phyloP scores from a whole-genome alignment of 176 grass and related monocot genomes.

The Ensete ventricosum region DNA sequence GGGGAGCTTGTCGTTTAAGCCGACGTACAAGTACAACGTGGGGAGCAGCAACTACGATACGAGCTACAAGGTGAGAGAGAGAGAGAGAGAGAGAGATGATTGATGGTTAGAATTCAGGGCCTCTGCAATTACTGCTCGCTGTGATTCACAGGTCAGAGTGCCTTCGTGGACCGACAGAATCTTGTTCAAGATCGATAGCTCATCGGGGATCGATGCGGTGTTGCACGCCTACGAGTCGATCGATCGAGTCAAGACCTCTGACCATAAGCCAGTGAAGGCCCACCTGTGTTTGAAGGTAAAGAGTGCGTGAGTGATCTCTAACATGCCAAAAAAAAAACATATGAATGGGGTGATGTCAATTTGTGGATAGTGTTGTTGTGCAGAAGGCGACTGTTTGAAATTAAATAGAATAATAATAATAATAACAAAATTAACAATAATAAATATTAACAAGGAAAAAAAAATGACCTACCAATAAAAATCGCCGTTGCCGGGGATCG shows the following conservation, averaged over 20 bases:
- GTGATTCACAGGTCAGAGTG: conserved; percentile 39
- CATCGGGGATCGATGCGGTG: conserved; percentile 42
- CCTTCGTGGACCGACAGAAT: conserved; percentile 77
- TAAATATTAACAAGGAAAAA: no score
- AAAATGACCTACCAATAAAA: no score
- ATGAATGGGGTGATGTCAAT: no score
- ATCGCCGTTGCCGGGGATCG: conserved; percentile 61
- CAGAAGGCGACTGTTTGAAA: no score
- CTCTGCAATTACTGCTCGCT: neutral
- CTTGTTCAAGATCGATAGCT: conserved; percentile 50
- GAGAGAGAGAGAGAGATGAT: no score
- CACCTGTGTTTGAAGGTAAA: conserved; percentile 45
- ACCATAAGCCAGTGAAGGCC: conserved; percentile 58
- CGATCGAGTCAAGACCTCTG: conserved; percentile 41
- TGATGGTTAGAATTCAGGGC: neutral
- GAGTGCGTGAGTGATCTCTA: neutral
- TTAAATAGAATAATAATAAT: no score
- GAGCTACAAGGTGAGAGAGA: conserved; percentile 40
- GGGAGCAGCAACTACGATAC: conserved; percentile 53
- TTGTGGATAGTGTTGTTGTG: no score
- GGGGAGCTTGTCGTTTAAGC: conserved; percentile 49
- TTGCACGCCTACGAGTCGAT: conserved; percentile 51
- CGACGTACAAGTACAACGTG: conserved; percentile 57
- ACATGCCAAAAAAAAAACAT: no score
- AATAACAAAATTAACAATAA: no score